phyloP scores from a whole-genome alignment of 202 grass and related monocot species.

The Miscanthus sacchariflorus region DNA sequence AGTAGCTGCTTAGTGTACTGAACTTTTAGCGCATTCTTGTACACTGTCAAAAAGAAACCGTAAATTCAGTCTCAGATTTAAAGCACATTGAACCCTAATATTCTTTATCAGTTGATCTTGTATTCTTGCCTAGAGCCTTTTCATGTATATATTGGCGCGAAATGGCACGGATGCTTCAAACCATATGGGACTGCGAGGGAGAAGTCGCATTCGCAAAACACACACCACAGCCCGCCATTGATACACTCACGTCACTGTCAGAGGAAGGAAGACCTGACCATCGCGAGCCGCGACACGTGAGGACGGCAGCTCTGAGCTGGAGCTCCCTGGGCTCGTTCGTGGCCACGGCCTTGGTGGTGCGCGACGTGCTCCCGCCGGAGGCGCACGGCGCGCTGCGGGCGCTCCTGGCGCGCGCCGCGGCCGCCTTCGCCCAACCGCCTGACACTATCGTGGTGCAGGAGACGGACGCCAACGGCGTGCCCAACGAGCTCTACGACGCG shows the following conservation, averaged over 20 bases:
- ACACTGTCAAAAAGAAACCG: no score
- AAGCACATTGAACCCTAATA: no score
- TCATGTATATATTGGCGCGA: not conserved
- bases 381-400: constrained; percentile 8
- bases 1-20: no score
- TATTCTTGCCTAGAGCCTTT: no score
- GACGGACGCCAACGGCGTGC: constrained; percentile 37
- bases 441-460: constrained; percentile 67
- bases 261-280: not conserved
- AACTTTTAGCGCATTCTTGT: no score
- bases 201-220: not conserved
- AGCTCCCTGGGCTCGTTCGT: constrained; percentile 65
- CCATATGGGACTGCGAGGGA: no score
- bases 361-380: constrained; percentile 66
- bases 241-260: not conserved
- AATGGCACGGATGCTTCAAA: not conserved
- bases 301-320: constrained; percentile 52
- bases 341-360: constrained; percentile 63
- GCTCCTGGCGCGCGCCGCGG: constrained; percentile 19
- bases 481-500: constrained; percentile 62
- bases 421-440: constrained; percentile 18
- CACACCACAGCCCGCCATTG: not conserved
- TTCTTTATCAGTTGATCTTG: no score
- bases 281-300: constrained; percentile 4
- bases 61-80: no score